A percentile compares a stretch with the other conserved stretches of the same genome.
These are phyloP conservation scores for Sugiyamaella floridensis DNA, from an alignment of 805 yeast genomes.

Conservation along the genomic window DNA sequence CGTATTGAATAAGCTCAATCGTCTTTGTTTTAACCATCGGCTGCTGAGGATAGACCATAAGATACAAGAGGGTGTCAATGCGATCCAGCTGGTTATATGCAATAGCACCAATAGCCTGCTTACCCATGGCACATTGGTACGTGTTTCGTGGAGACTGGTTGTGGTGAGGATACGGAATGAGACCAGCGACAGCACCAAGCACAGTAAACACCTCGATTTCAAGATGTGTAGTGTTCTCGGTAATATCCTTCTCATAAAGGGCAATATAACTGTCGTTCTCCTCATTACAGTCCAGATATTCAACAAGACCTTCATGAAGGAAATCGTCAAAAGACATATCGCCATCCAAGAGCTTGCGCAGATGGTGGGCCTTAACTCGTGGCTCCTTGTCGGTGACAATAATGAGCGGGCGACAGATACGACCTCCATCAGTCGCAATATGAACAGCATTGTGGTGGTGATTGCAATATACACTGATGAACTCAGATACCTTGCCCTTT, in stretches of 20 bases:
- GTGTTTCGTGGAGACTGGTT: constrained; percentile 91
- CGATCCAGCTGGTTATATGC: constrained; percentile 95
- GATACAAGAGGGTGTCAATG: constrained; percentile 85
- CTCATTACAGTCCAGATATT: constrained; percentile 93
- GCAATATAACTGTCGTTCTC: constrained; percentile 94
- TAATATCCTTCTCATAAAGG: constrained; percentile 64
- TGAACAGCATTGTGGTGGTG: constrained; percentile 89
- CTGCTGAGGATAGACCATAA: constrained; percentile 98
- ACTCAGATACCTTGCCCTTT: constrained; percentile 77
- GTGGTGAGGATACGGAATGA: constrained; percentile 88
- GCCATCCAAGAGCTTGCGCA: constrained; percentile 55
- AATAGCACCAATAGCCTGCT: constrained; percentile 99
- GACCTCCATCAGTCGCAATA: constrained; percentile 97
- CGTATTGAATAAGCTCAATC: constrained; percentile 90
- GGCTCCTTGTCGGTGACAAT: constrained; percentile 71
- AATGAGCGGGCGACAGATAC: constrained; percentile 94
- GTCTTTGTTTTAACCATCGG: constrained; percentile 99
- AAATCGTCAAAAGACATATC: constrained; percentile 88
- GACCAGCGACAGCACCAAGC: constrained; percentile 87
- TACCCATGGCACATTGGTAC: constrained; percentile 95
- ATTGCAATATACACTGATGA: constrained; percentile 84
- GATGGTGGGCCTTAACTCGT: constrained; percentile 65
- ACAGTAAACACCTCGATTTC: constrained; percentile 95
- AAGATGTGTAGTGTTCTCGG: constrained; percentile 65
- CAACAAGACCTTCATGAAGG: constrained; percentile 77